These are phyloP conservation scores for Russula abietina DNA, from an alignment of 768 basidiomycete species.

Conservation along the genomic window DNA sequence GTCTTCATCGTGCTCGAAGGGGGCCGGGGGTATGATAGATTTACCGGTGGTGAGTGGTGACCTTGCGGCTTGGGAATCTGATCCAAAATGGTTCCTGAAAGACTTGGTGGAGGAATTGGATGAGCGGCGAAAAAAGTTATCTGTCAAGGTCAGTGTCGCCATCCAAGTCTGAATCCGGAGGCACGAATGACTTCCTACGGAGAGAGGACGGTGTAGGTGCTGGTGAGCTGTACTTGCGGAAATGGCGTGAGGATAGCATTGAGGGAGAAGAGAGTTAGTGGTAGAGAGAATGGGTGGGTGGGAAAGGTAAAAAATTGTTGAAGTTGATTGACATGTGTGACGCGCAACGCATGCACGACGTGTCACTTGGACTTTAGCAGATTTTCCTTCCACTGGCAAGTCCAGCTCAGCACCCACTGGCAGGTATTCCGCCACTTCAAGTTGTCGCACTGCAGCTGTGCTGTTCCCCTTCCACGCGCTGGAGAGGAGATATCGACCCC, in stretches of 20 bases:
- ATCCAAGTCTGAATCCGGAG: conserved; percentile 13
- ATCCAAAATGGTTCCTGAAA: not conserved
- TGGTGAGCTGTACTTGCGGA: conserved; percentile 13
- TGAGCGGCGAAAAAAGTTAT: conserved; percentile 20
- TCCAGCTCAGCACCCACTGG: no score
- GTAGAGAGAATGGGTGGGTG: no score
- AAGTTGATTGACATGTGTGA: no score
- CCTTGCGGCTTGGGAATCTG: not conserved
- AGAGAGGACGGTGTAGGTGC: conserved; percentile 23
- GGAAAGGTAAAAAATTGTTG: no score
- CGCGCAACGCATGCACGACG: no score
- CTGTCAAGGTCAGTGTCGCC: conserved; percentile 17
- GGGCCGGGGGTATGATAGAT: not conserved
- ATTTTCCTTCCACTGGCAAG: no score
- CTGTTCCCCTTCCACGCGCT: no score
- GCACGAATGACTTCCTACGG: conserved; percentile 21
- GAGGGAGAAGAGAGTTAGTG: not conserved
- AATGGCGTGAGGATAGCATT: conserved; percentile 15
- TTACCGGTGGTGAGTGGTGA: conserved; percentile 1
- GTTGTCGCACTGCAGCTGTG: no score
- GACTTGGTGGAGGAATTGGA: conserved; percentile 3
- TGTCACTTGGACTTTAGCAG: no score
- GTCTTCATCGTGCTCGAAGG: conserved; percentile 22
- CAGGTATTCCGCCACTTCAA: no score
- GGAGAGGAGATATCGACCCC: no score